Conservation (phyloP, 306 rosid genomes). For the cucumber (Cucumis sativus) region DNA sequence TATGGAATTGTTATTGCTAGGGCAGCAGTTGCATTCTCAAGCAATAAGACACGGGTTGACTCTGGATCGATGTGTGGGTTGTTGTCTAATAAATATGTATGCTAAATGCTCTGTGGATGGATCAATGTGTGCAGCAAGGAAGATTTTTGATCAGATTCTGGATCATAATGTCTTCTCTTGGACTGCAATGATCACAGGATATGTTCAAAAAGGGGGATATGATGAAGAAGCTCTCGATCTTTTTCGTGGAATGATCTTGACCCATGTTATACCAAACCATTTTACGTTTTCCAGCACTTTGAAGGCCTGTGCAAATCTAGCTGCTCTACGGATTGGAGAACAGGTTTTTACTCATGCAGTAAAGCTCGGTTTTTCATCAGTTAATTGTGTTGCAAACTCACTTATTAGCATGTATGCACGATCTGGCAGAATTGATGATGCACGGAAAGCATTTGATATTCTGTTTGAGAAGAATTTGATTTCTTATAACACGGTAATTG, state of each 20-base stretch:
- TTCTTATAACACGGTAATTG: slow-evolving; percentile 17
- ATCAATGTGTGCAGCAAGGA: slow-evolving; percentile 23
- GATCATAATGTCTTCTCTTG: slow-evolving; percentile 46
- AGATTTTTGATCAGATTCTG: slow-evolving; percentile 26
- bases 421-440: slow-evolving; percentile 44
- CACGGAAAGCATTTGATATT: slow-evolving; percentile 33
- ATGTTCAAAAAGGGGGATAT: slow-evolving; percentile 23
- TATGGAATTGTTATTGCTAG: slow-evolving; percentile 23
- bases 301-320: slow-evolving; percentile 43
- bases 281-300: slow-evolving; percentile 38
- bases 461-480: slow-evolving; percentile 41
- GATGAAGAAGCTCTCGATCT: slow-evolving; percentile 31
- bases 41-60: slow-evolving; percentile 29
- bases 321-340: slow-evolving; percentile 23
- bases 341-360: slow-evolving; percentile 33
- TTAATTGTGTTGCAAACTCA: slow-evolving; percentile 47
- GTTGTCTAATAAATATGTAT: slow-evolving; percentile 49
- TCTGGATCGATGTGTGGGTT: slow-evolving; percentile 37
- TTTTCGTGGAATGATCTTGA: slow-evolving; percentile 27
- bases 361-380: slow-evolving; percentile 27
- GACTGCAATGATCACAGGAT: slow-evolving; percentile 43
- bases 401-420: slow-evolving; percentile 47
- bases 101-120: slow-evolving; percentile 33
- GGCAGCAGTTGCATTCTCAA: slow-evolving; percentile 47
- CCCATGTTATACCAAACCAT: slow-evolving; percentile 36